These are phyloP conservation scores for Glycyrrhiza uralensis DNA, from an alignment of 306 rosid species.

Conservation along the genomic window DNA sequence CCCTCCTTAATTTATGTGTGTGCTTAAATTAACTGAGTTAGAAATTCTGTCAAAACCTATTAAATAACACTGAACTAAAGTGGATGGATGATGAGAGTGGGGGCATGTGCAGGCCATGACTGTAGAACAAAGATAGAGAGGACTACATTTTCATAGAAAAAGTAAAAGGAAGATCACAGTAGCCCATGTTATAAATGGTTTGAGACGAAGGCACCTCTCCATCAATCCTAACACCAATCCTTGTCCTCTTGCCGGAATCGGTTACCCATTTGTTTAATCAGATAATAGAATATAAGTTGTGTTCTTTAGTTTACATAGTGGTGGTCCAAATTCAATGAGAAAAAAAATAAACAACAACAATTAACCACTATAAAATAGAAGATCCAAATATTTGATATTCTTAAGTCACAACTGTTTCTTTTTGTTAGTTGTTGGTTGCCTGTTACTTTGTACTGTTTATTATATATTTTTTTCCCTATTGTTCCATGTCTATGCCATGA, in stretches of 20 bases:
- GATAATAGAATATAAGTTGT: neutral
- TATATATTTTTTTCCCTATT: neutral
- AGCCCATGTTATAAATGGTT: constrained; percentile 32
- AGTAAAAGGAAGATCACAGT: constrained; percentile 2
- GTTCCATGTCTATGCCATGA: neutral
- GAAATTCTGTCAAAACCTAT: neutral
- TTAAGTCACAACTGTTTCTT: neutral
- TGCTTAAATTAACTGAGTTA: neutral
- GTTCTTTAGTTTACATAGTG: neutral
- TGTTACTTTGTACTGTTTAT: neutral
- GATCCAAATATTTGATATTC: constrained; percentile 19
- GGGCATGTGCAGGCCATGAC: constrained; percentile 26
- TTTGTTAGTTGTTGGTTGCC: constrained; percentile 10
- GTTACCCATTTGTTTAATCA: constrained; percentile 10
- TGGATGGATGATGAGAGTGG: neutral
- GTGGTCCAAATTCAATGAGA: constrained; percentile 10
- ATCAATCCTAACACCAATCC: constrained; percentile 29
- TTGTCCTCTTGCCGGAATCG: constrained; percentile 32
- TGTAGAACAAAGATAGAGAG: neutral
- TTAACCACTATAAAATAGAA: neutral
- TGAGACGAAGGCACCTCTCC: constrained; percentile 24
- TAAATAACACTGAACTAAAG: neutral
- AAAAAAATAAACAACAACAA: neutral
- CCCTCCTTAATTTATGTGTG: no score
- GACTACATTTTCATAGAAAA: constrained; percentile 7